Conservation (phyloP, 805 yeast species). For the Grigorovia jiainica region DNA sequence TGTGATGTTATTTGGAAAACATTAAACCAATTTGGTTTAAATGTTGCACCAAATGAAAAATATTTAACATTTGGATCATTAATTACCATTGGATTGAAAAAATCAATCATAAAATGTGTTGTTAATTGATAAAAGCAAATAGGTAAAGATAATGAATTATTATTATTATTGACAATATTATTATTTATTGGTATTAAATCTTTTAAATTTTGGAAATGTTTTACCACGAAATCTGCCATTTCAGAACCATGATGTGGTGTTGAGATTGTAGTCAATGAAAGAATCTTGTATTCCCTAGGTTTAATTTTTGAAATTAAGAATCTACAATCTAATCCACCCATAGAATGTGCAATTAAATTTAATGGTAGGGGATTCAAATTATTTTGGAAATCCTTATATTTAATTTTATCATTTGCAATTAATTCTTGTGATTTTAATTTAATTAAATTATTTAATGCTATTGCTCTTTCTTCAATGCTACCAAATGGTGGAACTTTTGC, state of each 20-base stretch:
- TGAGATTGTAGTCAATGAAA: constrained; percentile 71
- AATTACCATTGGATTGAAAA: constrained; percentile 47
- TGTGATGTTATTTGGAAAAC: constrained; percentile 58
- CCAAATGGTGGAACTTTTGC: constrained; percentile 82
- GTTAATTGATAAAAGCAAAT: constrained; percentile 57
- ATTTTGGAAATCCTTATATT: neutral
- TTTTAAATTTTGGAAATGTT: constrained; percentile 21
- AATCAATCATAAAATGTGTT: constrained; percentile 39
- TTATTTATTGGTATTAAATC: constrained; percentile 16
- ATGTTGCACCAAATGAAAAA: constrained; percentile 76
- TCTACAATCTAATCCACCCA: constrained; percentile 89
- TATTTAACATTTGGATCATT: constrained; percentile 59
- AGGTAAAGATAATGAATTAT: constrained; percentile 19
- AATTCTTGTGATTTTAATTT: constrained; percentile 17
- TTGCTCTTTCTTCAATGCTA: constrained; percentile 60
- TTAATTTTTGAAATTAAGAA: constrained; percentile 54
- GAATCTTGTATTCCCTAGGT: constrained; percentile 42
- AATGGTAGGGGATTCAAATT: constrained; percentile 35
- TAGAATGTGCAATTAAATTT: constrained; percentile 79
- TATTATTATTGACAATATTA: neutral
- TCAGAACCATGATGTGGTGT: constrained; percentile 88
- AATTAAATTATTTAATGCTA: constrained; percentile 43
- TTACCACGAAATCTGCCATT: constrained; percentile 60
- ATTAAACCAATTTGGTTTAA: constrained; percentile 52
- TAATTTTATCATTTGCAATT: neutral